Evolutionary conservation across 73 alveolate species (phyloP), one percentile per base, ranked within the genome.

Genomic region (Uronychia binucleata): DNA sequence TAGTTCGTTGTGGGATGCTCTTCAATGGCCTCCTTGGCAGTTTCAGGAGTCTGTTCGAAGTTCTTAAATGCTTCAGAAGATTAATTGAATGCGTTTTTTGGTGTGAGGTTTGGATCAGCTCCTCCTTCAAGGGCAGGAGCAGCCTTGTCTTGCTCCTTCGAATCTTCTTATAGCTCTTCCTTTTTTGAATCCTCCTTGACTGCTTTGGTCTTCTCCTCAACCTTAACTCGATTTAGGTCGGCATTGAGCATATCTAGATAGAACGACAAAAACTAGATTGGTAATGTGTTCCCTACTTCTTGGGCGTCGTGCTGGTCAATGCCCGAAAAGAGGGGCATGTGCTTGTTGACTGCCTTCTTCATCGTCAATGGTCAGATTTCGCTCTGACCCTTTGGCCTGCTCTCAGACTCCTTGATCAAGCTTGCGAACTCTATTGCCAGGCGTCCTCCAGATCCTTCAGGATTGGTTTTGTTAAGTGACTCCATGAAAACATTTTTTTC

Each of bases 301-400:
- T 46, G 67, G 19, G 19, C n/a, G 5, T 46, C 67, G 5, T 46
- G 67, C 67, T 19, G 5, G 31, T 84, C 87, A 80, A 60, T 80
- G 0, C 96, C 96, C 0, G 31, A 57, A 34, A 91, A 91, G 77
- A 82, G 30, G 0, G 94, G 90, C 28, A 88, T 75, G 33, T 88
- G 86, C 57, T 88, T 59, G 75, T 85, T 83, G 25, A 88, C 88
- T 1, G 79, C 77, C 33, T 88, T 88, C 81, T 88, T 88, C 31
- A 88, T 34, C 11, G 33, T 78, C 25, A 78, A 32, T 1, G 94
- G 94, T 31, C 31, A 26, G n/a, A n/a, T n/a, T n/a, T n/a, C n/a
- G 74, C 74, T 57, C 1, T 59, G 79, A 30, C 19, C 35, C 29
- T 26, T 59, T 81, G 58, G 13, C 31, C 58, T 59, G 28, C 27